These are phyloP conservation scores for Macaranga tanarius DNA, from an alignment of 441 rosid genomes.

Conservation along the genomic window DNA sequence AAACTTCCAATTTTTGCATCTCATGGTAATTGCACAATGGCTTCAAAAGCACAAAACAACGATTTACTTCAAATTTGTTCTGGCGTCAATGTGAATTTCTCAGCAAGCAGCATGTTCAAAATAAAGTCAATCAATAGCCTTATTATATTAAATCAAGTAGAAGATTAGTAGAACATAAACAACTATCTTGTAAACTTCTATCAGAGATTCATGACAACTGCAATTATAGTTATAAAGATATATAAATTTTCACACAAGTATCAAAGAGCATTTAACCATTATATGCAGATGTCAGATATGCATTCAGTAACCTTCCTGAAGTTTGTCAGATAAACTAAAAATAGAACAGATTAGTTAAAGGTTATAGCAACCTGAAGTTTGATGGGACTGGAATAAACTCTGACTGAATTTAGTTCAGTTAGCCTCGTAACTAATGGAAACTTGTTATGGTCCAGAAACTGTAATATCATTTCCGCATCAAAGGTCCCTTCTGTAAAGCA, in stretches of 20 bases:
- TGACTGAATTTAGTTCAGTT: slow-evolving; percentile 64
- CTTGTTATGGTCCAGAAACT: slow-evolving; percentile 68
- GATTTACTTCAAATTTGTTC: background rate
- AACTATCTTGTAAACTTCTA: background rate
- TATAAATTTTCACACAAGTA: background rate
- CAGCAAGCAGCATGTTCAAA: background rate
- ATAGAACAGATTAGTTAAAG: slow-evolving; percentile 11
- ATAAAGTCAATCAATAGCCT: background rate
- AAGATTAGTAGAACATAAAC: background rate
- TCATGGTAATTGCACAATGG: background rate
- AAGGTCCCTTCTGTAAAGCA: slow-evolving; percentile 61
- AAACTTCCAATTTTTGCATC: background rate
- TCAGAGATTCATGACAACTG: background rate
- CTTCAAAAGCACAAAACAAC: no score
- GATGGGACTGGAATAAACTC: slow-evolving; percentile 71
- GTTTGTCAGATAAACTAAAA: background rate
- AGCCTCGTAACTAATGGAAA: slow-evolving; percentile 75
- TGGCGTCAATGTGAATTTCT: background rate
- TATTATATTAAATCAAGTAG: background rate
- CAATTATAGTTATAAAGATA: background rate
- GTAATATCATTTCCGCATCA: slow-evolving; percentile 48
- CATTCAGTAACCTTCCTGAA: background rate
- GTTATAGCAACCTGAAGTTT: slow-evolving; percentile 68
- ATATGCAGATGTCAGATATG: background rate
- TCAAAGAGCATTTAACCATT: background rate